phyloP scores from a whole-genome alignment of 768 basidiomycete species.

The Lactifluus rugatus region DNA sequence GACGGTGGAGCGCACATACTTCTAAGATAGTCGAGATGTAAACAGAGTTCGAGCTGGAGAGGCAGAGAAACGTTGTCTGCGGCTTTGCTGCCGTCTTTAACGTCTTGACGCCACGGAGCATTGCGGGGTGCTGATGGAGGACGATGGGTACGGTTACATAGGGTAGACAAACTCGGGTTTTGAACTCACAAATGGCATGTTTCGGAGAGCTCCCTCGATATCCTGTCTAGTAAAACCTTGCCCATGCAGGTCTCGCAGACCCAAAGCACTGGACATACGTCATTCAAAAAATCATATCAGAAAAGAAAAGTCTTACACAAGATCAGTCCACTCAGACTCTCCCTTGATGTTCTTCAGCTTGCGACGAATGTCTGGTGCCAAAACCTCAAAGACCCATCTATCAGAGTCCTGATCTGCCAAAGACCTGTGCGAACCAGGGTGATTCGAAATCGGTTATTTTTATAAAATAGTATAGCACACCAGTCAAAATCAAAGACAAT shows the following conservation, averaged over 20 bases:
- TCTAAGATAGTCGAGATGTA: conserved; percentile 87
- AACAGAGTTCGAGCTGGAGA: conserved; percentile 89
- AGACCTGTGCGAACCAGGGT: conserved; percentile 62
- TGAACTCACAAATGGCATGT: conserved; percentile 75
- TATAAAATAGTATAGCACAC: no score
- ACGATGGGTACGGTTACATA: background rate
- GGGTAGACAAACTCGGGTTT: background rate
- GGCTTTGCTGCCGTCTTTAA: conserved; percentile 60
- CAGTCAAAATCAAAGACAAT: conserved; percentile 97
- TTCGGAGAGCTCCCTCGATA: conserved; percentile 66
- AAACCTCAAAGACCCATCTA: conserved; percentile 84
- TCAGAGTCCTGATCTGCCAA: conserved; percentile 95
- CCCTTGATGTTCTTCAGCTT: conserved; percentile 62
- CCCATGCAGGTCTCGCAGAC: conserved; percentile 59
- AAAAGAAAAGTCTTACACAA: conserved; percentile 48
- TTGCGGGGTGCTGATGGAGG: conserved; percentile 80
- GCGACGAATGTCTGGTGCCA: conserved; percentile 74
- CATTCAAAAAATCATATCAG: background rate
- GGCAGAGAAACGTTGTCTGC: conserved; percentile 70
- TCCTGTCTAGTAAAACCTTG: conserved; percentile 62
- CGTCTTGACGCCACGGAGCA: conserved; percentile 78
- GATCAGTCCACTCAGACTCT: conserved; percentile 83
- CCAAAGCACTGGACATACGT: conserved; percentile 36
- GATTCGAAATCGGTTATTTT: no score
- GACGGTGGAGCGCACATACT: conserved; percentile 30